phyloP scores from a whole-genome alignment of 2,329 filamentous ascomycete species.

The Aspergillus eucalypticola region DNA sequence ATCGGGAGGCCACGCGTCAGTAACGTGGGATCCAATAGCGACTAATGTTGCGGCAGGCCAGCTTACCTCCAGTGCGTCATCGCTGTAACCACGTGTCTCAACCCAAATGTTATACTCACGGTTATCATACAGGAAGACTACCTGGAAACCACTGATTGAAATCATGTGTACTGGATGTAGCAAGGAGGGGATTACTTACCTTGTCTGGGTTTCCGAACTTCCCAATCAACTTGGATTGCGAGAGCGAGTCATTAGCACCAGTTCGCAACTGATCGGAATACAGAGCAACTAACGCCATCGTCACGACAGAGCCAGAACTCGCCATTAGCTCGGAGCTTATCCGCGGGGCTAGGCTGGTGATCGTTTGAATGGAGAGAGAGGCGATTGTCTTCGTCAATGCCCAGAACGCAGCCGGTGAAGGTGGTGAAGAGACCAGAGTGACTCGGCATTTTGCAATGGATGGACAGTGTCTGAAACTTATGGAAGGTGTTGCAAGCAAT shows the following conservation, averaged over 20 bases:
- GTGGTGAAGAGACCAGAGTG: constrained; percentile 1
- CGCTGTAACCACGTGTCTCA: constrained; percentile 8
- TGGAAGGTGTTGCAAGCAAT: too few relatives aligned
- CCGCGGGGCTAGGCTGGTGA: background rate
- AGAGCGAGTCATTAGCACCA: background rate
- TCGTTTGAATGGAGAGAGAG: background rate
- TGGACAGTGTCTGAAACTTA: too few relatives aligned
- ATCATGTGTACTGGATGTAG: background rate
- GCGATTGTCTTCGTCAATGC: background rate
- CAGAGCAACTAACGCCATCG: constrained; percentile 2
- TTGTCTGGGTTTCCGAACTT: constrained; percentile 11
- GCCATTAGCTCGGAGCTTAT: constrained; percentile 6
- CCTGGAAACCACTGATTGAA: background rate
- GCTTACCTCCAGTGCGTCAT: constrained; percentile 1
- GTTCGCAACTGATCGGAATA: background rate
- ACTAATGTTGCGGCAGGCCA: background rate
- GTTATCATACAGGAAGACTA: background rate
- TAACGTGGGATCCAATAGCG: background rate
- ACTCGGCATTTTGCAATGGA: constrained; percentile 1
- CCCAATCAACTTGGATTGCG: background rate
- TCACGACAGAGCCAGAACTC: constrained; percentile 7
- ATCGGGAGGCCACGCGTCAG: background rate
- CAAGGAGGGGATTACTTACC: background rate
- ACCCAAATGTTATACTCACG: constrained; percentile 8
- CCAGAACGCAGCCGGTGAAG: background rate